These are phyloP conservation scores for Amylostereum chailletii DNA, from an alignment of 1,284 basidiomycete genomes.

Conservation along the genomic window DNA sequence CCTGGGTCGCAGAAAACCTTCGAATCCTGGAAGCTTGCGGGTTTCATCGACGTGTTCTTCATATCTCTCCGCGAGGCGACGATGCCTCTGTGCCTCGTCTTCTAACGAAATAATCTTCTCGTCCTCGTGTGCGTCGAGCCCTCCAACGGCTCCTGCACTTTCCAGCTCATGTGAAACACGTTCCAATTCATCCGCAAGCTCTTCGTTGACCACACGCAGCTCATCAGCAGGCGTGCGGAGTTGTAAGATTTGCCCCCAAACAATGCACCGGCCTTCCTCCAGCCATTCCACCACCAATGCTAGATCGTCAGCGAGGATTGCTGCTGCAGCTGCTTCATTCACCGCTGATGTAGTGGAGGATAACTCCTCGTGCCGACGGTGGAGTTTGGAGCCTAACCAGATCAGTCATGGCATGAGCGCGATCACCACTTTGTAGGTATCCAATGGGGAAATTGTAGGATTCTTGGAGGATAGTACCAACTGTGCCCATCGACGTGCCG, in stretches of 20 bases:
- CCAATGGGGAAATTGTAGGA: too few species aligned
- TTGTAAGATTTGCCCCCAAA: background rate
- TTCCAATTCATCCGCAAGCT: too few species aligned
- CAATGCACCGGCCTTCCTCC: background rate
- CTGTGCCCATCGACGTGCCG: too few species aligned
- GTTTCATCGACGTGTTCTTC: background rate
- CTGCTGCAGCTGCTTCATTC: background rate
- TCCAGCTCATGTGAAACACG: too few species aligned
- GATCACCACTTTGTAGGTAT: background rate
- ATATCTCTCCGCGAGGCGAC: background rate
- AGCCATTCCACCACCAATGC: background rate
- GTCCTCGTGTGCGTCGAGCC: too few species aligned
- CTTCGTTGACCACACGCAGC: background rate
- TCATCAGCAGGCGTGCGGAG: background rate
- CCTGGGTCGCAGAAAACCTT: background rate
- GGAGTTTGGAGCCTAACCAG: background rate
- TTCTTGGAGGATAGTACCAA: too few species aligned
- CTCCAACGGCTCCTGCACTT: too few species aligned
- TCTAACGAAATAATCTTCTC: background rate
- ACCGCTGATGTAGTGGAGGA: background rate
- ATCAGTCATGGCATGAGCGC: background rate
- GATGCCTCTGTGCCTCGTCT: background rate
- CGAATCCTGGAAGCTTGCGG: background rate
- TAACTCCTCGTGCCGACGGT: background rate
- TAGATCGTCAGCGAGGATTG: background rate